Conservation (phyloP, 805 yeast species). For the Starmerella geochares region DNA sequence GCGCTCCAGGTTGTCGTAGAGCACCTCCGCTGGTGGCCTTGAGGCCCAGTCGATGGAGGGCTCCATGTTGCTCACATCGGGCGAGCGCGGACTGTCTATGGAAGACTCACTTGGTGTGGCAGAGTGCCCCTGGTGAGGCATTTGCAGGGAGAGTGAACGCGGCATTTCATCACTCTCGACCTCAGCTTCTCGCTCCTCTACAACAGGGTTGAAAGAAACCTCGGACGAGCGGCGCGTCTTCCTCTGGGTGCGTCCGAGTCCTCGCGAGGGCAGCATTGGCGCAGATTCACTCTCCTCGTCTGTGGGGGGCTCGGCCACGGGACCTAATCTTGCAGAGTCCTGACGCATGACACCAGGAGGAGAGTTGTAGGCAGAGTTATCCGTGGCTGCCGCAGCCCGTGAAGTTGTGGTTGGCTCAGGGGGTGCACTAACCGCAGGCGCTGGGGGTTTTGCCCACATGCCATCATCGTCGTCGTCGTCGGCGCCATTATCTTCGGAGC, state of each 20-base stretch:
- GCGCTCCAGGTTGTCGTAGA: slow-evolving; percentile 80
- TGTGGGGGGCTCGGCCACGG: not conserved
- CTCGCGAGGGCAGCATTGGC: not conserved
- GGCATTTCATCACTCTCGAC: not conserved
- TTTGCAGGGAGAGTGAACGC: not conserved
- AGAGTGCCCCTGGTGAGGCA: slow-evolving; percentile 1
- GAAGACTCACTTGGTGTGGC: slow-evolving; percentile 12
- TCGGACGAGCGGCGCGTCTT: not conserved
- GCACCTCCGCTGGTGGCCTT: slow-evolving; percentile 90
- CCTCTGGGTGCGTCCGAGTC: not conserved
- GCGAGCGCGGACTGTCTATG: slow-evolving; percentile 16
- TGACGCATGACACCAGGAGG: too few relatives aligned
- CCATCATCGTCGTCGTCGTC: slow-evolving; percentile 46
- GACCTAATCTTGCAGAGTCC: not conserved
- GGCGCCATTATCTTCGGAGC: slow-evolving; percentile 22
- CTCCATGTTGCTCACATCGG: slow-evolving; percentile 13
- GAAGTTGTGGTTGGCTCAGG: too few relatives aligned
- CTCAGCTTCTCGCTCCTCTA: not conserved
- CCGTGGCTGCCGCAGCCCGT: too few relatives aligned
- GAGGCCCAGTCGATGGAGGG: slow-evolving; percentile 46
- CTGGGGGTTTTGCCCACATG: slow-evolving; percentile 46
- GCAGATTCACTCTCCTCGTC: slow-evolving; percentile 4
- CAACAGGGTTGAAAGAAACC: slow-evolving; percentile 2
- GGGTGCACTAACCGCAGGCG: too few relatives aligned
- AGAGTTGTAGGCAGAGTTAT: too few relatives aligned